phyloP scores from a whole-genome alignment of 257 asterid genomes.

The Solanum sejunctum region DNA sequence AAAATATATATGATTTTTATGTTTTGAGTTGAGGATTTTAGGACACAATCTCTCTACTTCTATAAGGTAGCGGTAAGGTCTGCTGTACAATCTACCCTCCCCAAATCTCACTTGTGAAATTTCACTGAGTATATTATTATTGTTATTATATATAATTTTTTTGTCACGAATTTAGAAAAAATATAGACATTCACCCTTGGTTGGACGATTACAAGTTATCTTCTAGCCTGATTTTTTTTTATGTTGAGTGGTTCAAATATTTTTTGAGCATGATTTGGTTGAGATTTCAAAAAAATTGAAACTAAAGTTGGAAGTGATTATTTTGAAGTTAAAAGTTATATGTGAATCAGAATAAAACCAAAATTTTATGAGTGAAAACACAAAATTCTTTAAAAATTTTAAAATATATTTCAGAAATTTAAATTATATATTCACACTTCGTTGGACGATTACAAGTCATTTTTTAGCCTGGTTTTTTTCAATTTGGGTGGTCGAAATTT shows the following conservation, averaged over 20 bases:
- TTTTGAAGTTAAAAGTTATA: background rate
- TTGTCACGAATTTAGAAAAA: background rate
- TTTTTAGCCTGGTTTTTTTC: background rate
- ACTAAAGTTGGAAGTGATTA: background rate
- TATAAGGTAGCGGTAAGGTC: too few relatives aligned
- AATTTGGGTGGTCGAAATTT: background rate
- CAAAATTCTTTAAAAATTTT: too few relatives aligned
- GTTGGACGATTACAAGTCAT: background rate
- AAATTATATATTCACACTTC: background rate
- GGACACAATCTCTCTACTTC: too few relatives aligned
- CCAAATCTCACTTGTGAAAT: too few relatives aligned
- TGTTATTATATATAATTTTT: too few relatives aligned
- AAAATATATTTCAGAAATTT: too few relatives aligned
- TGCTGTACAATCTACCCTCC: too few relatives aligned
- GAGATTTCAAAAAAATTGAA: background rate
- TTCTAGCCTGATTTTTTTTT: background rate
- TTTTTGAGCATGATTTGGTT: background rate
- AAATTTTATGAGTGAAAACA: too few relatives aligned
- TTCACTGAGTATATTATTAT: too few relatives aligned
- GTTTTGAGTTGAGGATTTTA: too few relatives aligned
- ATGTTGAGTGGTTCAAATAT: background rate
- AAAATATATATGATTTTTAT: too few relatives aligned
- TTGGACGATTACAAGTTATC: background rate
- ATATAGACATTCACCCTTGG: background rate
- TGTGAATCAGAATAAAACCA: too few relatives aligned